Percentiles rank a stretch among this genome's conserved stretches.
Evolutionary conservation across 2,329 filamentous ascomycete species (phyloP).

Genomic region (Penicillium sp.): DNA sequence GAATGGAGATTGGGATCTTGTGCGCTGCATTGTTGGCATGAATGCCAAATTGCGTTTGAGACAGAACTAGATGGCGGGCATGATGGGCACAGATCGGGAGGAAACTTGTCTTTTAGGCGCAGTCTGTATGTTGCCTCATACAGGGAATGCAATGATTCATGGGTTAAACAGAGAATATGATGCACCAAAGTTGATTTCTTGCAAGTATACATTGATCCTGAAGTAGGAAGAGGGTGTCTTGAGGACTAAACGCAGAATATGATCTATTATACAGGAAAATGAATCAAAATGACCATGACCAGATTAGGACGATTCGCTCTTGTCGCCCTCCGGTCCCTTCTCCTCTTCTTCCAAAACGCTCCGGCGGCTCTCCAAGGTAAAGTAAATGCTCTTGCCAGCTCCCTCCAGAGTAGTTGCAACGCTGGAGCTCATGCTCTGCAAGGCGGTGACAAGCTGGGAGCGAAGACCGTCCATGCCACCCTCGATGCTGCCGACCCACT

Average conservation of each 20-base stretch:
- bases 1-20: constrained; percentile 85
- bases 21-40: constrained; percentile 85
- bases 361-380: constrained; percentile 81
- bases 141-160: neutral
- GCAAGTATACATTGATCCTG: constrained; percentile 25
- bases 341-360: constrained; percentile 75
- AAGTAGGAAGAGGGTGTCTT: constrained; percentile 18
- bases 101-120: neutral
- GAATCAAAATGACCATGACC: constrained; percentile 13
- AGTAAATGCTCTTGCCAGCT: constrained; percentile 76
- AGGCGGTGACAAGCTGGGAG: constrained; percentile 74
- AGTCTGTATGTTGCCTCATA: neutral
- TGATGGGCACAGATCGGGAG: neutral
- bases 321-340: constrained; percentile 37
- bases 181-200: constrained; percentile 15
- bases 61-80: constrained; percentile 18
- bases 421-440: constrained; percentile 76
- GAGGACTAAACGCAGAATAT: constrained; percentile 27
- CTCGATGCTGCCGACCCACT: constrained; percentile 73
- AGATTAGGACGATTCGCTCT: constrained; percentile 35
- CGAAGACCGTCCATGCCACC: constrained; percentile 79
- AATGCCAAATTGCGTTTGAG: constrained; percentile 63
- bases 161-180: neutral
- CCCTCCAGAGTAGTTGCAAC: constrained; percentile 78
- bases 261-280: constrained; percentile 40